A percentile compares a stretch with the other conserved stretches of the same genome.
Conservation (phyloP, 2,329 filamentous ascomycete genomes). For the Fusarium tricinctum region DNA sequence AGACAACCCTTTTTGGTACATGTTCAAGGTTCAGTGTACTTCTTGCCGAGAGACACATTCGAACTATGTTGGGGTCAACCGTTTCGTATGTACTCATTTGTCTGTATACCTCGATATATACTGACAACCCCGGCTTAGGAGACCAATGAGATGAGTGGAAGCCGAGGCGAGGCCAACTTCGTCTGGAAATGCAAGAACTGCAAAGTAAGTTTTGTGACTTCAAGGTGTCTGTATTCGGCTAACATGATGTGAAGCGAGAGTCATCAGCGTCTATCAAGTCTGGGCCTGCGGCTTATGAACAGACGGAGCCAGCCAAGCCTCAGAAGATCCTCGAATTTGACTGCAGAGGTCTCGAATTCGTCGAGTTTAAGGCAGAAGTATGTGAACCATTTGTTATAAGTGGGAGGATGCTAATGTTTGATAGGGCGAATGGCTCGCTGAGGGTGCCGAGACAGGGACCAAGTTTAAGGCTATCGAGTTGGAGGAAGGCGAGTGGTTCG, state of each 20-base stretch:
- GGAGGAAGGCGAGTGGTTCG: slow-evolving; percentile 94
- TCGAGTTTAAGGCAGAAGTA: slow-evolving; percentile 91
- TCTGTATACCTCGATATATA: neutral
- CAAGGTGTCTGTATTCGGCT: neutral
- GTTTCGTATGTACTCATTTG: slow-evolving; percentile 76
- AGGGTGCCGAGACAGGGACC: slow-evolving; percentile 82
- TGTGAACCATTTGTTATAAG: slow-evolving; percentile 9
- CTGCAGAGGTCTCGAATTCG: slow-evolving; percentile 93
- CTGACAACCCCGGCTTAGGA: slow-evolving; percentile 70
- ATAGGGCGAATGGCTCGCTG: slow-evolving; percentile 90
- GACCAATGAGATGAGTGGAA: slow-evolving; percentile 89
- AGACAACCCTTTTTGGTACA: slow-evolving; percentile 92
- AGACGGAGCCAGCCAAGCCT: slow-evolving; percentile 77
- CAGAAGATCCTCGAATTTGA: slow-evolving; percentile 91
- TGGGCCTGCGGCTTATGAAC: slow-evolving; percentile 78
- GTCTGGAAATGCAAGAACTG: slow-evolving; percentile 99
- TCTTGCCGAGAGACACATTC: slow-evolving; percentile 92
- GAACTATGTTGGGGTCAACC: slow-evolving; percentile 87
- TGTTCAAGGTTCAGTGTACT: slow-evolving; percentile 98
- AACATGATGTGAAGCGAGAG: slow-evolving; percentile 71
- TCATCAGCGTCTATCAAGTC: slow-evolving; percentile 87
- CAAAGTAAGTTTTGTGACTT: slow-evolving; percentile 71
- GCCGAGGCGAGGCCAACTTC: slow-evolving; percentile 96
- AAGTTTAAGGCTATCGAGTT: slow-evolving; percentile 88
- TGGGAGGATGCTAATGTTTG: slow-evolving; percentile 8